These are phyloP conservation scores for Rhodamnia argentea DNA, from an alignment of 345 rosid species.

Conservation along the genomic window DNA sequence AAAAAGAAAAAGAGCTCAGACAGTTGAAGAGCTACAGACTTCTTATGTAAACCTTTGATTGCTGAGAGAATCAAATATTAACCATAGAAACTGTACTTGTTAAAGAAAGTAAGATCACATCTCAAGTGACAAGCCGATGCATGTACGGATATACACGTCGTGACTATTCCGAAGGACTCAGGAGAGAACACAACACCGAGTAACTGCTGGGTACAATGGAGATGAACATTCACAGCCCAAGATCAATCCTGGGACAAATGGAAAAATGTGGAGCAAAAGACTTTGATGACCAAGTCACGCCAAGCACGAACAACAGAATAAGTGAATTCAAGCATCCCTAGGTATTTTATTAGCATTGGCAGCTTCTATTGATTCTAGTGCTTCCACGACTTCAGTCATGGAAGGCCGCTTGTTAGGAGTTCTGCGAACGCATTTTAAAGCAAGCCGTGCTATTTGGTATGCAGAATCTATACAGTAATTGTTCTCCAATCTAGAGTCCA, in stretches of 20 bases:
- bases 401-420: not conserved
- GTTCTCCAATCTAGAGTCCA: constrained; percentile 2
- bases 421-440: not conserved
- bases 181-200: not conserved
- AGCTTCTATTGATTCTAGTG: not conserved
- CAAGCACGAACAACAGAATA: not conserved
- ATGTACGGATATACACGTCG: not conserved
- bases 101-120: not conserved
- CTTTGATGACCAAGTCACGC: not conserved
- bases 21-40: not conserved
- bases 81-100: not conserved
- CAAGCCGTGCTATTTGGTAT: not conserved
- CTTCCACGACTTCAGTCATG: not conserved
- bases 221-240: not conserved
- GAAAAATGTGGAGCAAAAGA: not conserved
- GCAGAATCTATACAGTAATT: not conserved
- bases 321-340: not conserved
- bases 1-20: not conserved
- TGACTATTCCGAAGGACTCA: not conserved
- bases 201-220: not conserved
- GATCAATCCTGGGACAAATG: not conserved
- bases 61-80: not conserved
- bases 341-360: not conserved
- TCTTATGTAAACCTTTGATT: not conserved
- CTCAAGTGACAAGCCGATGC: not conserved